Percentiles rank a stretch among this genome's conserved stretches.
phyloP scores from a whole-genome alignment of 2,329 filamentous ascomycete species.

The Blastomyces gilchristii region DNA sequence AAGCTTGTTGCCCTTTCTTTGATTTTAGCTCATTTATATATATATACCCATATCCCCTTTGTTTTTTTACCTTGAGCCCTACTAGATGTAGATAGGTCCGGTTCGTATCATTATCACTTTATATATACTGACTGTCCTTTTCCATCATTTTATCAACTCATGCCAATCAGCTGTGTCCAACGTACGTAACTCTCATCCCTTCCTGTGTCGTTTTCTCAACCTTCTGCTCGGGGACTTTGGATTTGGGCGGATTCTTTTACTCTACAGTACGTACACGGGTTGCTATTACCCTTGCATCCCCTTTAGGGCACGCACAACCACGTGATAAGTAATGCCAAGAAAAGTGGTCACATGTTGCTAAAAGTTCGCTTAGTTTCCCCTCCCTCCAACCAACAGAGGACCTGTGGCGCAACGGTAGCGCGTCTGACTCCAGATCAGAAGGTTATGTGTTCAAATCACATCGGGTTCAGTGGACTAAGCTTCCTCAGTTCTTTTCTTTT shows the following conservation, averaged over 20 bases:
- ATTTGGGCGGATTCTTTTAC: background rate
- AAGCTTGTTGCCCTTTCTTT: background rate
- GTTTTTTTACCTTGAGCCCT: background rate
- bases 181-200: background rate
- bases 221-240: background rate
- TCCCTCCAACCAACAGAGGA: background rate
- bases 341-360: background rate
- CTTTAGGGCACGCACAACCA: background rate
- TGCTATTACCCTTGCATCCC: too few relatives aligned
- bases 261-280: too few relatives aligned
- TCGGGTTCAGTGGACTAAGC: constrained; percentile 9
- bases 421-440: constrained; percentile 16
- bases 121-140: background rate
- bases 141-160: background rate
- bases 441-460: constrained; percentile 15
- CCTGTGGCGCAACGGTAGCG: constrained; percentile 16
- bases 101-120: background rate
- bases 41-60: background rate
- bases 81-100: background rate
- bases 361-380: background rate
- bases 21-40: background rate
- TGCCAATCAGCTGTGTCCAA: background rate
- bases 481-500: background rate
- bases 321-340: background rate
- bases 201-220: background rate